Evolutionary conservation across 139 green algal species (phyloP).

Genomic region (Chlorella sp.): DNA sequence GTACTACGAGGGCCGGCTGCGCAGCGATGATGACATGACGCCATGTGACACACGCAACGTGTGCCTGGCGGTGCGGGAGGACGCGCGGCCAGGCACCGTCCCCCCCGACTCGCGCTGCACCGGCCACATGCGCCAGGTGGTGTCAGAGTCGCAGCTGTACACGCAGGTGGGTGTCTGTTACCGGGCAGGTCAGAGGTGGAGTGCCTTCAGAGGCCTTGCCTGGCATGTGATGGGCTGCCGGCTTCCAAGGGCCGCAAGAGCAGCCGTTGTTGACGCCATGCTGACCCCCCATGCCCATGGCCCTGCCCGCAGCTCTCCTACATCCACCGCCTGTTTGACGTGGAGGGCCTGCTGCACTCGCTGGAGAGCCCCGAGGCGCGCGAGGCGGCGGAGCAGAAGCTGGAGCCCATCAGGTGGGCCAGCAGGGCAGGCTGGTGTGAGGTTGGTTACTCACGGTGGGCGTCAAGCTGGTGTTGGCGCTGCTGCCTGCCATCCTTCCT

Average conservation of each 20-base stretch:
- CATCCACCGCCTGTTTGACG: conserved; percentile 70
- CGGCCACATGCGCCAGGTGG: conserved; percentile 49
- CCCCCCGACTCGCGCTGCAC: conserved; percentile 36
- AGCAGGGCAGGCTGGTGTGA: too few relatives aligned
- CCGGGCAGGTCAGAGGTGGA: too few relatives aligned
- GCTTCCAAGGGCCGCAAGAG: too few relatives aligned
- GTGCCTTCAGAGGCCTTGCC: too few relatives aligned
- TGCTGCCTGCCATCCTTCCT: conserved; percentile 68
- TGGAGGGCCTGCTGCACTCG: conserved; percentile 51
- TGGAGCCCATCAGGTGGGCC: conserved; percentile 33
- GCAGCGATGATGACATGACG: conserved; percentile 75
- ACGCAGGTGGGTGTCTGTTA: conserved; percentile 56
- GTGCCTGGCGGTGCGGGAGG: conserved; percentile 38
- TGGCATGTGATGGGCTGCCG: too few relatives aligned
- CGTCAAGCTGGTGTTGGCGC: too few relatives aligned
- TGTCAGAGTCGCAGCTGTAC: conserved; percentile 71
- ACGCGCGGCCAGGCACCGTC: conserved; percentile 25
- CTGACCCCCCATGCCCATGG: not conserved
- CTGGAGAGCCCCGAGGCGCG: conserved; percentile 40
- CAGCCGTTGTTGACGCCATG: too few relatives aligned
- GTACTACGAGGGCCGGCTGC: conserved; percentile 78
- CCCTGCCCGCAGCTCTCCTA: conserved; percentile 56
- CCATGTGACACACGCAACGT: conserved; percentile 63
- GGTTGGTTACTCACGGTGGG: too few relatives aligned
- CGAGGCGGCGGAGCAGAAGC: conserved; percentile 35